A percentile compares a stretch with the other conserved stretches of the same genome.
These are phyloP conservation scores for Blastobotrys robertii DNA, from an alignment of 805 yeast genomes.

Conservation along the genomic window DNA sequence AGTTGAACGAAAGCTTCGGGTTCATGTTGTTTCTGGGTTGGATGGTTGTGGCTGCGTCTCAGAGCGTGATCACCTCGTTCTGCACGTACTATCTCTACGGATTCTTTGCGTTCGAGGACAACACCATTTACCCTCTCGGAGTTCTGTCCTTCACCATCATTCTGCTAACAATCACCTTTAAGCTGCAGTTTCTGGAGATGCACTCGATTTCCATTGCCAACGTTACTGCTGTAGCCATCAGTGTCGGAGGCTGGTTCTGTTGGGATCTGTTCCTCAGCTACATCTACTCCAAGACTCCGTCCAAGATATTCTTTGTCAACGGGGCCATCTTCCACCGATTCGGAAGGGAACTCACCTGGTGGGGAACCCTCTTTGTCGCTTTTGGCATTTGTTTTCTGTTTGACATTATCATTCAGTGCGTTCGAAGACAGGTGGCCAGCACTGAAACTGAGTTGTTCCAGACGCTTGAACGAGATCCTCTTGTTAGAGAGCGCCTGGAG, in stretches of 20 bases:
- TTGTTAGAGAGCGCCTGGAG: slow-evolving; percentile 62
- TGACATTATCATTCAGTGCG: slow-evolving; percentile 54
- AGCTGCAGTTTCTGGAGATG: slow-evolving; percentile 75
- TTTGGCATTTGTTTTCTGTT: slow-evolving; percentile 49
- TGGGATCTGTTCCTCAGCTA: slow-evolving; percentile 76
- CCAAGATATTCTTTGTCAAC: slow-evolving; percentile 58
- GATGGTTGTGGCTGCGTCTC: slow-evolving; percentile 67
- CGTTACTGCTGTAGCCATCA: slow-evolving; percentile 52
- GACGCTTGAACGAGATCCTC: slow-evolving; percentile 59
- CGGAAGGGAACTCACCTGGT: slow-evolving; percentile 76
- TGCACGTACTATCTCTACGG: slow-evolving; percentile 65
- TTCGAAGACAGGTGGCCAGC: slow-evolving; percentile 48
- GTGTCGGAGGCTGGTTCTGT: slow-evolving; percentile 73
- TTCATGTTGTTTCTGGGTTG: slow-evolving; percentile 60
- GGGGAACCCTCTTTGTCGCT: slow-evolving; percentile 64
- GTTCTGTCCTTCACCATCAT: slow-evolving; percentile 63
- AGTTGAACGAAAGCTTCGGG: slow-evolving; percentile 65
- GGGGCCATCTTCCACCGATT: slow-evolving; percentile 60
- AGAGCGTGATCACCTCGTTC: slow-evolving; percentile 64
- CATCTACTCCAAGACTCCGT: slow-evolving; percentile 44
- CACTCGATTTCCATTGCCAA: slow-evolving; percentile 58
- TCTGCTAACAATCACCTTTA: slow-evolving; percentile 63
- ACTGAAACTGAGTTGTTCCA: slow-evolving; percentile 75
- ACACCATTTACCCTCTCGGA: slow-evolving; percentile 75
- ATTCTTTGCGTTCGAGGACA: slow-evolving; percentile 50